Evolutionary conservation across 2,329 filamentous ascomycete species (phyloP).

Genomic region (Diaporthe caulivora): DNA sequence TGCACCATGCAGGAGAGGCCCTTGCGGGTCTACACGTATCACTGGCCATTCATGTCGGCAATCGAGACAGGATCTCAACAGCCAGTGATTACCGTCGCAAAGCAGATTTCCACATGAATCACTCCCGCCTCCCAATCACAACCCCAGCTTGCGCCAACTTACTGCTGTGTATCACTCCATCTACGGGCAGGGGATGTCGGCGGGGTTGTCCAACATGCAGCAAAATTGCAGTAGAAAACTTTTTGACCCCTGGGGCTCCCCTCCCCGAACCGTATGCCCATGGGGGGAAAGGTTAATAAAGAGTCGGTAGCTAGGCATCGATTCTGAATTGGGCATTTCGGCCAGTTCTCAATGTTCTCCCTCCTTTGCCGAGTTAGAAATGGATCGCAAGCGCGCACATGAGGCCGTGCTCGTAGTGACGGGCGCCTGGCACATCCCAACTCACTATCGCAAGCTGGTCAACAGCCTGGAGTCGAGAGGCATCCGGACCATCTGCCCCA

Average conservation of each 20-base stretch:
- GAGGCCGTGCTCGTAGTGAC: conserved; percentile 40
- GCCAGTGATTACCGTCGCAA: conserved; percentile 27
- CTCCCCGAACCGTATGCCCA: not conserved
- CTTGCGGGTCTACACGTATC: conserved; percentile 27
- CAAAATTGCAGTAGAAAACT: conserved; percentile 2
- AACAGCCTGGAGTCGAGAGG: conserved; percentile 34
- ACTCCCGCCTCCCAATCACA: conserved; percentile 19
- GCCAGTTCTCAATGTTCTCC: not conserved
- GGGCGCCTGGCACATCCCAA: conserved; percentile 41
- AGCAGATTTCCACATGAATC: conserved; percentile 32
- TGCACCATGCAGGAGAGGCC: conserved; percentile 22
- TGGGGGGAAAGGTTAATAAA: not conserved
- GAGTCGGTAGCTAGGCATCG: not conserved
- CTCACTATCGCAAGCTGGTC: conserved; percentile 39
- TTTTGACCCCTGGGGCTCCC: not conserved
- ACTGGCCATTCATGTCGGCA: conserved; percentile 27
- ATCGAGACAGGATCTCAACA: conserved; percentile 30
- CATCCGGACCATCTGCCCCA: conserved; percentile 38
- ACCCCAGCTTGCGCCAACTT: conserved; percentile 11
- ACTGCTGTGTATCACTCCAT: conserved; percentile 30
- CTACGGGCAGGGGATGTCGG: conserved; percentile 3
- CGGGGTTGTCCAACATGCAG: conserved; percentile 25
- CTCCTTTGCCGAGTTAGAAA: not conserved
- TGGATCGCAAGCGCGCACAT: conserved; percentile 18
- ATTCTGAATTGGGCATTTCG: not conserved